Evolutionary conservation across 768 basidiomycete genomes (phyloP).

Genomic region (Rhizopogon vesiculosus): DNA sequence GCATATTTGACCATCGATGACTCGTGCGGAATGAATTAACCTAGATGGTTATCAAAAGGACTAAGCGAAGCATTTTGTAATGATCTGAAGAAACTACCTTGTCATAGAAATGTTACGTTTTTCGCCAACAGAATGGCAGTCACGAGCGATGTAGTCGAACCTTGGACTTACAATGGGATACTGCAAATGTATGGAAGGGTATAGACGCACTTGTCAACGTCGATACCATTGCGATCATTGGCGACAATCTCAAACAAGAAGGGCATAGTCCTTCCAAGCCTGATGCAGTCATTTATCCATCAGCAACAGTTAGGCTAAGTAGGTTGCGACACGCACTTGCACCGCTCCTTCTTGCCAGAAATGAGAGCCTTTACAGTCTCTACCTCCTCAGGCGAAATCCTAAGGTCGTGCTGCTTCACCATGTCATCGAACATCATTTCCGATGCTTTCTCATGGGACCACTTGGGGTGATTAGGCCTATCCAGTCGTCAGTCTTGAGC

Average conservation of each 20-base stretch:
- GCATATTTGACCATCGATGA: slow-evolving; percentile 70
- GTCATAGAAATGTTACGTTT: slow-evolving; percentile 44
- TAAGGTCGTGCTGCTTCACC: slow-evolving; percentile 49
- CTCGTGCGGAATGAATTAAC: slow-evolving; percentile 69
- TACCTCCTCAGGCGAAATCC: slow-evolving; percentile 44
- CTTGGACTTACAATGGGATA: slow-evolving; percentile 29
- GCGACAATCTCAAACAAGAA: slow-evolving; percentile 86
- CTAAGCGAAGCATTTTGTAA: neutral
- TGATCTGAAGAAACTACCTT: slow-evolving; percentile 27
- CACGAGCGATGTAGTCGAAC: slow-evolving; percentile 79
- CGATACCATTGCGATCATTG: slow-evolving; percentile 76
- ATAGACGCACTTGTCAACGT: slow-evolving; percentile 70
- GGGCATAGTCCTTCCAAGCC: slow-evolving; percentile 45
- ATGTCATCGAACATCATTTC: slow-evolving; percentile 80
- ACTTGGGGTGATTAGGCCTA: slow-evolving; percentile 23
- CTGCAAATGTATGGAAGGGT: neutral
- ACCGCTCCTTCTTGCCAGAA: slow-evolving; percentile 49
- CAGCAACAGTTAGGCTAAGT: neutral
- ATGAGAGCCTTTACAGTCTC: slow-evolving; percentile 76
- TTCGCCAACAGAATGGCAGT: slow-evolving; percentile 69
- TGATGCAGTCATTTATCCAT: neutral
- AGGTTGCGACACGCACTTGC: slow-evolving; percentile 39
- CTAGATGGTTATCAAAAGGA: slow-evolving; percentile 28
- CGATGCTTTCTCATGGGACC: slow-evolving; percentile 78
- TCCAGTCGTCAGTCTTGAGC: neutral